A percentile compares a stretch with the other conserved stretches of the same genome.
Evolutionary conservation across 2,329 filamentous ascomycete genomes (phyloP).

Genomic region (Colletotrichum echinochloae): DNA sequence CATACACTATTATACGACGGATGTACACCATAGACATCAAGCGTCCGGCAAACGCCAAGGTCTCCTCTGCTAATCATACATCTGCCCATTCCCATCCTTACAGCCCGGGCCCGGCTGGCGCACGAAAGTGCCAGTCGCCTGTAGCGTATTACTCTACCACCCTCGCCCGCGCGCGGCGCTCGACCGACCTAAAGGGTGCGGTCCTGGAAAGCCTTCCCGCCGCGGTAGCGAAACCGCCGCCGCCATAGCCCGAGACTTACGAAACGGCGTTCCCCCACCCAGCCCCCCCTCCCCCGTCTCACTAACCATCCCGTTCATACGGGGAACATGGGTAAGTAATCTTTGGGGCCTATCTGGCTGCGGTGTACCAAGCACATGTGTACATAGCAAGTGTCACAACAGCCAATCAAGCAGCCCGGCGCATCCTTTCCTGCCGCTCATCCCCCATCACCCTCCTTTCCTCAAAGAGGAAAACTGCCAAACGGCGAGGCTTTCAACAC

Average conservation of each 20-base stretch:
- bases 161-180: neutral
- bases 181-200: neutral
- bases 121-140: neutral
- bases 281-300: constrained; percentile 10
- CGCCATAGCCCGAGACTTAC: constrained; percentile 7
- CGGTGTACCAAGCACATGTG: neutral
- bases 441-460: neutral
- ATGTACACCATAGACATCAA: neutral
- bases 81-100: neutral
- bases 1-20: neutral
- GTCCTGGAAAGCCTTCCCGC: neutral
- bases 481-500: constrained; percentile 13
- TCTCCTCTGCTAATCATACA: constrained; percentile 6
- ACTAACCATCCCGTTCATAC: constrained; percentile 2
- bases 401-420: neutral
- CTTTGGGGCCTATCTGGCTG: neutral
- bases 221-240: neutral
- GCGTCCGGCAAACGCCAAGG: constrained; percentile 15
- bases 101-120: neutral
- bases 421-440: neutral
- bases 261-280: neutral
- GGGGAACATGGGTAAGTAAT: neutral
- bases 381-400: constrained; percentile 2
- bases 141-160: neutral
- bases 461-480: neutral